phyloP scores from a whole-genome alignment of 1,284 basidiomycete genomes.

The Trichosporon ovoides region DNA sequence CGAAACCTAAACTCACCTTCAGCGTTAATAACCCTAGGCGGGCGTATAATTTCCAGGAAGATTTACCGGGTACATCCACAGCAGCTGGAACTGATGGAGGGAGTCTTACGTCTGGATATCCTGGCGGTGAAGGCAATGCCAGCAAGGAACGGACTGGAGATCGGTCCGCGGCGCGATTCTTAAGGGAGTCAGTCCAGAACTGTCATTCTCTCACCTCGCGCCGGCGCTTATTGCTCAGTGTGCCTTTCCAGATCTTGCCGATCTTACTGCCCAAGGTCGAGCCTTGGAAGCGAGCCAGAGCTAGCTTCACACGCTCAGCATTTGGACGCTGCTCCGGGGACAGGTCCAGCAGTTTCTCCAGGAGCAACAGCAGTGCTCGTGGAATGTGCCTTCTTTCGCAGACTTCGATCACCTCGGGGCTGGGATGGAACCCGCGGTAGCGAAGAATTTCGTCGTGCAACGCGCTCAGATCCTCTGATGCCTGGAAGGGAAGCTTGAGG shows the following conservation, averaged over 20 bases:
- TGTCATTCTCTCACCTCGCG: not conserved
- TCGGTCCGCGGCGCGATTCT: not conserved
- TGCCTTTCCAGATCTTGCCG: not conserved
- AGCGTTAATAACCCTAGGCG: conserved; percentile 12
- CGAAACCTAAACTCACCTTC: conserved; percentile 14
- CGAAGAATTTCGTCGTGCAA: conserved; percentile 67
- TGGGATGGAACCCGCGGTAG: conserved; percentile 72
- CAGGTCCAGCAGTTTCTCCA: conserved; percentile 66
- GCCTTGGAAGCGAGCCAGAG: conserved; percentile 7
- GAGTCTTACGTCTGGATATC: not conserved
- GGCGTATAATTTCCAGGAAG: not conserved
- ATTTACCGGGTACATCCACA: not conserved
- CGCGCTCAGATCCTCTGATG: conserved; percentile 57
- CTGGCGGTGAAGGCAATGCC: conserved; percentile 22
- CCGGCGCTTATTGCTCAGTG: not conserved
- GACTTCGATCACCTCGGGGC: conserved; percentile 51
- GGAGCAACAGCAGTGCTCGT: conserved; percentile 60
- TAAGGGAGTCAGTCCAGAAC: not conserved
- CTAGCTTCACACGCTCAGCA: conserved; percentile 59
- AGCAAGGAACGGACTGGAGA: conserved; percentile 16
- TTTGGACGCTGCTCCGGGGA: conserved; percentile 60
- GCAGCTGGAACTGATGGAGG: not conserved
- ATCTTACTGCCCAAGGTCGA: not conserved
- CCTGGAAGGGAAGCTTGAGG: conserved; percentile 71
- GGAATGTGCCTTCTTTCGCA: conserved; percentile 68